Evolutionary conservation across 169 alveolate species (phyloP).

Genomic region (Cryptosporidium muris): DNA sequence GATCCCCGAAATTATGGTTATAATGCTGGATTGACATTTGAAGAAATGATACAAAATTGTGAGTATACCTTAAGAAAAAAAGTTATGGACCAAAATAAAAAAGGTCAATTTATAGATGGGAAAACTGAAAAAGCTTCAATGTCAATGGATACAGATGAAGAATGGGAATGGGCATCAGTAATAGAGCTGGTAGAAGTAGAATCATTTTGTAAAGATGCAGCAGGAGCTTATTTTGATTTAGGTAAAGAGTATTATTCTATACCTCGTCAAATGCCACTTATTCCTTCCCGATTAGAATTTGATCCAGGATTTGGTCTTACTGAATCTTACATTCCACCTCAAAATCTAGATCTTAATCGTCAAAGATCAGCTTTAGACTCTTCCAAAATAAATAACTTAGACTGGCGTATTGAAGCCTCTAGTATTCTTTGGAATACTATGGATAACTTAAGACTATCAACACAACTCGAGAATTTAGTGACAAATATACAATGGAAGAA

Average conservation of each 20-base stretch:
- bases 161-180: conserved; percentile 27
- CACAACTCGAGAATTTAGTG: conserved; percentile 23
- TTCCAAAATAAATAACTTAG: conserved; percentile 5
- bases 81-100: conserved; percentile 13
- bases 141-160: conserved; percentile 6
- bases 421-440: conserved; percentile 53
- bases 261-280: conserved; percentile 31
- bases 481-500: conserved; percentile 62
- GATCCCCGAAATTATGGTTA: conserved; percentile 61
- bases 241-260: conserved; percentile 45
- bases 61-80: conserved; percentile 5
- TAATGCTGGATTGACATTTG: conserved; percentile 19
- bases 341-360: conserved; percentile 18
- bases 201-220: conserved; percentile 59
- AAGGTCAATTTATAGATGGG: neutral
- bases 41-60: conserved; percentile 40
- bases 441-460: conserved; percentile 6
- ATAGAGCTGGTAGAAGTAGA: conserved; percentile 41
- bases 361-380: conserved; percentile 36
- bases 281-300: neutral
- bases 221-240: conserved; percentile 37
- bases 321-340: conserved; percentile 18
- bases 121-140: neutral
- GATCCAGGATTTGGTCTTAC: conserved; percentile 46
- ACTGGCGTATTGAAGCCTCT: conserved; percentile 61